A percentile compares a stretch with the other conserved stretches of the same genome.
phyloP scores from a whole-genome alignment of 2,329 filamentous ascomycete genomes.

The Alternaria sp. region DNA sequence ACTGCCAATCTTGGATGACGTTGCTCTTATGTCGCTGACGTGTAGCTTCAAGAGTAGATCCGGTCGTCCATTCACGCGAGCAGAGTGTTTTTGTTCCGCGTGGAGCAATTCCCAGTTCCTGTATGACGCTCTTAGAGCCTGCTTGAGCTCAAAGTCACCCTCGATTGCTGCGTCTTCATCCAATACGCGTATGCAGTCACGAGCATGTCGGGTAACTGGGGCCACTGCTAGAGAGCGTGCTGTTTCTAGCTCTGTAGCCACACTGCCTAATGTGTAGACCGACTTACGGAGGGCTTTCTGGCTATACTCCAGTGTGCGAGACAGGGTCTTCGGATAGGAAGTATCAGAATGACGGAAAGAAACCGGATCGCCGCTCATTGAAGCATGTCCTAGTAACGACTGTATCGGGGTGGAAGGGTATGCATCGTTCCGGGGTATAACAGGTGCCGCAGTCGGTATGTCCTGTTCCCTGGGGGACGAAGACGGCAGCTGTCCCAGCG shows the following conservation, averaged over 20 bases:
- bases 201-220: not conserved
- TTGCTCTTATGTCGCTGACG: not conserved
- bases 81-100: not conserved
- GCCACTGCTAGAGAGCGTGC: not conserved
- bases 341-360: not conserved
- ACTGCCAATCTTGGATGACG: not conserved
- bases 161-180: not conserved
- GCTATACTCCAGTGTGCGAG: not conserved
- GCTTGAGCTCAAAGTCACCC: not conserved
- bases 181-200: constrained; percentile 1
- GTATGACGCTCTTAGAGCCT: not conserved
- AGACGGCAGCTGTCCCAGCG: not conserved
- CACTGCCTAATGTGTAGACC: not conserved
- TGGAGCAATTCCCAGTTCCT: not conserved
- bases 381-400: not conserved
- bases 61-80: not conserved
- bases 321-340: not conserved
- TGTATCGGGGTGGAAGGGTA: not conserved
- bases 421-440: not conserved
- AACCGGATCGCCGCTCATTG: not conserved
- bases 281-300: not conserved
- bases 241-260: not conserved
- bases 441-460: not conserved
- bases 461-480: not conserved
- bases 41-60: not conserved